Percentiles rank a stretch among this genome's conserved stretches.
Evolutionary conservation across 371 early-diverging fungal species (phyloP).

Genomic region (Apophysomyces trapeziformis): DNA sequence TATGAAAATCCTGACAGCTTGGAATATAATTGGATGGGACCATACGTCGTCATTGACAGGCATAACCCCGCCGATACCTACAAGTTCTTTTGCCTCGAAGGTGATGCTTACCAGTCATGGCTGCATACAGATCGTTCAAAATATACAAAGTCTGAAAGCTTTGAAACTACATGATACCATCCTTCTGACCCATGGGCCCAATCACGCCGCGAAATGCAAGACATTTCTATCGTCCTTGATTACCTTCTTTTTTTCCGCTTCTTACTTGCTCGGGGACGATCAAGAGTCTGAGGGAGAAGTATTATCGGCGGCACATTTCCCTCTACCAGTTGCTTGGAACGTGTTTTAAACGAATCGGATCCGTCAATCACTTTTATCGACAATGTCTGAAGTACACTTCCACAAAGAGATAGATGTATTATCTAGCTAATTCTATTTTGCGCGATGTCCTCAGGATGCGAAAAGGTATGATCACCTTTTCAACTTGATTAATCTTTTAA

Average conservation of each 20-base stretch:
- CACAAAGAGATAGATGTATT: no score
- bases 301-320: no score
- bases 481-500: no score
- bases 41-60: neutral
- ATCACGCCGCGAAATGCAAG: neutral
- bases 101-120: conserved; percentile 16
- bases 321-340: no score
- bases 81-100: neutral
- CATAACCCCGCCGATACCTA: conserved; percentile 14
- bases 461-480: no score
- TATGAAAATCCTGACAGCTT: conserved; percentile 13
- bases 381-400: no score
- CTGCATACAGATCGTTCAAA: conserved; percentile 5
- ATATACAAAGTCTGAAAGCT: neutral
- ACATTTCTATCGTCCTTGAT: neutral
- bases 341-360: no score
- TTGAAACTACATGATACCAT: neutral
- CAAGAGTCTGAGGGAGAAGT: neutral
- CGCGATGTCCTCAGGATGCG: no score
- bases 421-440: no score
- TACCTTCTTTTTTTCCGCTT: neutral
- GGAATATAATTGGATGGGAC: conserved; percentile 23
- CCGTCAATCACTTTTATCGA: no score
- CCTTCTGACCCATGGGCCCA: neutral
- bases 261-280: neutral